Percentiles rank a stretch among this genome's conserved stretches.
These are phyloP conservation scores for Scenedesmus sp. DNA, from an alignment of 163 green algal genomes.

Conservation along the genomic window DNA sequence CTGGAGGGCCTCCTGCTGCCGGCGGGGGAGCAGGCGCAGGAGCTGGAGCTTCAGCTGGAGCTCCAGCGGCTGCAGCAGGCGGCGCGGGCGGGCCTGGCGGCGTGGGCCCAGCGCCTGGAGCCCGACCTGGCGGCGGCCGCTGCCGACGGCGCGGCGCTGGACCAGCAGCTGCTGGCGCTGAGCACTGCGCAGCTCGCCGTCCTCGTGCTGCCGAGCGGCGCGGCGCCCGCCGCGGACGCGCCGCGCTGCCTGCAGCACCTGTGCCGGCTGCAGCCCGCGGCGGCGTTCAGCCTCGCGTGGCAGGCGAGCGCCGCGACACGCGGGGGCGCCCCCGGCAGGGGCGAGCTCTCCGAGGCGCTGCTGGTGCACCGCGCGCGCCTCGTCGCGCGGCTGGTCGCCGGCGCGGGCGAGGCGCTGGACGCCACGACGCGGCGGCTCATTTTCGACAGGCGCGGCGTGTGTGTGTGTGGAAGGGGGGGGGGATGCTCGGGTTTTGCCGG, in stretches of 20 bases:
- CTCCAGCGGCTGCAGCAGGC: not conserved
- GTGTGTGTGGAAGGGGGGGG: not conserved
- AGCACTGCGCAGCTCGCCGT: not conserved
- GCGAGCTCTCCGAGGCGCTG: not conserved
- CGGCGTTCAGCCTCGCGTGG: not conserved
- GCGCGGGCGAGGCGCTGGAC: not conserved
- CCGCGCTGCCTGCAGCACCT: not conserved
- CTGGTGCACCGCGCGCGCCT: not conserved
- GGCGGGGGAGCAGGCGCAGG: not conserved
- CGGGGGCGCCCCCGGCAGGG: slow-evolving; percentile 11
- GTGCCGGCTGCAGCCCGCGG: slow-evolving; percentile 3
- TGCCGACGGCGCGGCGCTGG: not conserved
- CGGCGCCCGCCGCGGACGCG: not conserved
- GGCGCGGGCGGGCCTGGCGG: too few relatives aligned
- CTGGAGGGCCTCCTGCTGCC: not conserved
- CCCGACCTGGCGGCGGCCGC: not conserved
- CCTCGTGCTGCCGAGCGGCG: not conserved
- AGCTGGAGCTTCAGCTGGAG: not conserved
- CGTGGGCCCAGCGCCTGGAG: not conserved
- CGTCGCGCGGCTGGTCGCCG: slow-evolving; percentile 5
- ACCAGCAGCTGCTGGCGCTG: slow-evolving; percentile 21
- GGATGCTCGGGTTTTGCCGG: too few relatives aligned
- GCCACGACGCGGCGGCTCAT: not conserved
- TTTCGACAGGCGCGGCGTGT: slow-evolving; percentile 8
- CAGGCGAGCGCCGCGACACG: not conserved